These are phyloP conservation scores for Mycena metata DNA, from an alignment of 768 basidiomycete genomes.

Conservation along the genomic window DNA sequence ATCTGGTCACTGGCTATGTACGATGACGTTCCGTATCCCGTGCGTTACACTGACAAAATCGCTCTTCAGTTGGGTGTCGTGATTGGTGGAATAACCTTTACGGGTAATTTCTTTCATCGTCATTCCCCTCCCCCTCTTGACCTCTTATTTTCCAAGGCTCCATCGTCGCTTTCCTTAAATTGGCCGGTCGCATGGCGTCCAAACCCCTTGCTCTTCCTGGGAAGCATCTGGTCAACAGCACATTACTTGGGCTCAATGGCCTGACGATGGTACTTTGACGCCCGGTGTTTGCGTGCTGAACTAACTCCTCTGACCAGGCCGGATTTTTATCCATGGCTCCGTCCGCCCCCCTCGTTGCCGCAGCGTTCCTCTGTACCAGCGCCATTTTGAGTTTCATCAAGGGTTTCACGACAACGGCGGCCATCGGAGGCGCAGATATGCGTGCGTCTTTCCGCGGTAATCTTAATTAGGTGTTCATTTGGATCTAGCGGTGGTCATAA, in stretches of 20 bases:
- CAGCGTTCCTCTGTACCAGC: slow-evolving; percentile 82
- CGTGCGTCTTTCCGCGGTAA: slow-evolving; percentile 57
- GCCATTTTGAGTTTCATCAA: slow-evolving; percentile 85
- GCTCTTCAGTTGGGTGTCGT: slow-evolving; percentile 30
- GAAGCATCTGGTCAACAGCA: slow-evolving; percentile 80
- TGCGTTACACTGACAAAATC: not conserved
- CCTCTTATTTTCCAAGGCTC: slow-evolving; percentile 56
- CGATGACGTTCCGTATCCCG: slow-evolving; percentile 67
- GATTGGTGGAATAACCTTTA: slow-evolving; percentile 86
- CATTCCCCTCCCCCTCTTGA: not conserved
- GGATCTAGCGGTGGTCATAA: slow-evolving; percentile 84
- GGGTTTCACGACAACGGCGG: slow-evolving; percentile 89
- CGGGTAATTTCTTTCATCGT: slow-evolving; percentile 50
- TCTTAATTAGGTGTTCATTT: slow-evolving; percentile 25
- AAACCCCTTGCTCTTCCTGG: slow-evolving; percentile 80
- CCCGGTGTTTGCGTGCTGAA: not conserved
- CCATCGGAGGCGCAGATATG: slow-evolving; percentile 96
- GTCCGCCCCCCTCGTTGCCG: slow-evolving; percentile 79
- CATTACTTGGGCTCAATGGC: slow-evolving; percentile 79
- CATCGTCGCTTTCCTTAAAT: slow-evolving; percentile 89
- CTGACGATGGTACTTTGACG: slow-evolving; percentile 64
- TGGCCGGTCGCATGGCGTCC: slow-evolving; percentile 86
- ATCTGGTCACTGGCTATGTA: slow-evolving; percentile 88
- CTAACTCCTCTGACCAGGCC: slow-evolving; percentile 45
- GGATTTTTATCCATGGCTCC: slow-evolving; percentile 82